These are phyloP conservation scores for Ganoderma multipileum DNA, from an alignment of 1,284 basidiomycete species.

Conservation along the genomic window DNA sequence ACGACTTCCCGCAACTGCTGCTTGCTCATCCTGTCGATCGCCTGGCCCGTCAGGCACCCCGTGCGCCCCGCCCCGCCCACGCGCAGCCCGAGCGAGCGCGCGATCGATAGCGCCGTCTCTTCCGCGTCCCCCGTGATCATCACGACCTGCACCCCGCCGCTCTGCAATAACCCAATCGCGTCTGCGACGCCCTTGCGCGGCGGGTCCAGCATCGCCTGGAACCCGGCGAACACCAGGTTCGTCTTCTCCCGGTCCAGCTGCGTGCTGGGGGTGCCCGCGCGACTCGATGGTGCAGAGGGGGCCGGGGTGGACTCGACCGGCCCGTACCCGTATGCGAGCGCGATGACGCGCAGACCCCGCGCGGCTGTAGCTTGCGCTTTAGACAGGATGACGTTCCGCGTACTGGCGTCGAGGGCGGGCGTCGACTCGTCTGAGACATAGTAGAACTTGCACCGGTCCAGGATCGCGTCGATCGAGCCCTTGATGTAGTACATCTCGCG, in stretches of 20 bases:
- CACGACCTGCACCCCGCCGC: constrained; percentile 91
- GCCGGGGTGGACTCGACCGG: constrained; percentile 49
- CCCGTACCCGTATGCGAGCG: constrained; percentile 88
- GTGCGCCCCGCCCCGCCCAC: constrained; percentile 49
- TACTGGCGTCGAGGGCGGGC: constrained; percentile 74
- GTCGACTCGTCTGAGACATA: constrained; percentile 87
- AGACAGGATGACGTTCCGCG: constrained; percentile 67
- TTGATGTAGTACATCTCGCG: constrained; percentile 89
- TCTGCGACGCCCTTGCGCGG: constrained; percentile 93
- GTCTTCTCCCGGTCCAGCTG: constrained; percentile 49
- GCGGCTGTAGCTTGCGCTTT: constrained; percentile 78
- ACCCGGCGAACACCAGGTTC: constrained; percentile 88
- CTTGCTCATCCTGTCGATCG: constrained; percentile 86
- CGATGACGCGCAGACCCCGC: constrained; percentile 87
- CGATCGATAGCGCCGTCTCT: constrained; percentile 90
- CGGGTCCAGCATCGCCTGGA: constrained; percentile 96
- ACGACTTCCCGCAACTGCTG: constrained; percentile 86
- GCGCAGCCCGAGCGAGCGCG: constrained; percentile 86
- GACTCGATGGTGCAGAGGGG: constrained; percentile 38
- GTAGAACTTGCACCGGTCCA: constrained; percentile 88
- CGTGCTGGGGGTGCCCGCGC: constrained; percentile 40
- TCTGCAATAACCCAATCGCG: constrained; percentile 81
- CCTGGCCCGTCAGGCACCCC: constrained; percentile 81
- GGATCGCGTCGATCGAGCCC: constrained; percentile 89
- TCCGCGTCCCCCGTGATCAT: constrained; percentile 99